phyloP scores from a whole-genome alignment of 1,284 basidiomycete species.

The Tausonia pullulans region DNA sequence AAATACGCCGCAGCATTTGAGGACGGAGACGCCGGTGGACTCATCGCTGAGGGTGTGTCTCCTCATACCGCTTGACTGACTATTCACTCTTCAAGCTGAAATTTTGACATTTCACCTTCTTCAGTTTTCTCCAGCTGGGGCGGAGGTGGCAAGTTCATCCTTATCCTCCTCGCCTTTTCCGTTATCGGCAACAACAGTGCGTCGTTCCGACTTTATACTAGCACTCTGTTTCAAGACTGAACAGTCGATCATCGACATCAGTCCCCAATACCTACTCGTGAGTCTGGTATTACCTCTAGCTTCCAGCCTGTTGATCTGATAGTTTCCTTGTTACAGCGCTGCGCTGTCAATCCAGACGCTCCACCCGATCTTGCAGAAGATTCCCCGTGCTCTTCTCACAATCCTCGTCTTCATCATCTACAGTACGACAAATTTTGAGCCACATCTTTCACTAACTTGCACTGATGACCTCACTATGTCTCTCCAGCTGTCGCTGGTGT shows the following conservation, averaged over 20 bases:
- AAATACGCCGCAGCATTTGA: conserved; percentile 43
- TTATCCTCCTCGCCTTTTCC: conserved; percentile 48
- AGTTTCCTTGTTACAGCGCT: conserved; percentile 33
- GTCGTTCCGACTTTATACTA: not conserved
- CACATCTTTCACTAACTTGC: no score
- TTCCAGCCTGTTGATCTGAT: no score
- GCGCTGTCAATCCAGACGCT: conserved; percentile 48
- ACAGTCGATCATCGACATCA: not conserved
- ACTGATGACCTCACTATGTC: no score
- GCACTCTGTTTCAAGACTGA: no score
- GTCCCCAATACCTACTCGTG: conserved; percentile 44
- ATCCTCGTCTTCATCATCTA: conserved; percentile 44
- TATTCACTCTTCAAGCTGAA: no score
- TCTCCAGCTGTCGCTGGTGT: conserved; percentile 44
- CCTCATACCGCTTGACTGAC: no score
- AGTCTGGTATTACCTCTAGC: no score
- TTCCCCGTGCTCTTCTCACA: conserved; percentile 53
- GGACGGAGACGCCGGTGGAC: conserved; percentile 41
- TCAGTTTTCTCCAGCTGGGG: conserved; percentile 23
- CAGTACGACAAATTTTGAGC: conserved; percentile 22
- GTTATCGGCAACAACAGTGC: conserved; percentile 44
- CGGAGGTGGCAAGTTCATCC: conserved; percentile 40
- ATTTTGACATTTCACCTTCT: no score
- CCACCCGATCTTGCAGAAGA: conserved; percentile 43
- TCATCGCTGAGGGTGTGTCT: conserved; percentile 26